Evolutionary conservation across 2,329 filamentous ascomycete genomes (phyloP).

Genomic region (Calonectria pteridis): DNA sequence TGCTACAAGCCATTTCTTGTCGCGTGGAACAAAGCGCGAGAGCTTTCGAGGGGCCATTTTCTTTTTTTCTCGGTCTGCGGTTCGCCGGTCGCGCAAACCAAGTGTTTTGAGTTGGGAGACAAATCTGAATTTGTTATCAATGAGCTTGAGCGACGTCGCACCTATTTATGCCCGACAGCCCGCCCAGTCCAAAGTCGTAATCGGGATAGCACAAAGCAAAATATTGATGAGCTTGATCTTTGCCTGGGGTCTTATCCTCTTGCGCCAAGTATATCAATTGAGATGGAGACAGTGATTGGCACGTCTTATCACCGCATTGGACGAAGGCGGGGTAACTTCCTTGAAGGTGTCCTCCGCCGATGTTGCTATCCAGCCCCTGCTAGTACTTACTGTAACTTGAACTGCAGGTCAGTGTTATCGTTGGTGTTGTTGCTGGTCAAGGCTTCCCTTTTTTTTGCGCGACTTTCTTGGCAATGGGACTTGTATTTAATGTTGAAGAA

Average conservation of each 20-base stretch:
- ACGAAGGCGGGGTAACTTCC: not conserved
- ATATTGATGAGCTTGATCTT: not conserved
- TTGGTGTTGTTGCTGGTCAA: not conserved
- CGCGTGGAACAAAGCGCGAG: conserved; percentile 11
- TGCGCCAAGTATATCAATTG: not conserved
- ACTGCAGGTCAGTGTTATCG: not conserved
- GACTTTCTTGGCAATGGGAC: not conserved
- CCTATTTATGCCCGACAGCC: not conserved
- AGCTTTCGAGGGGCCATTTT: conserved; percentile 5
- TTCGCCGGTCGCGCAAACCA: not conserved
- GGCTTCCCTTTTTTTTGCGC: not conserved
- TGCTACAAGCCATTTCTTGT: conserved; percentile 24
- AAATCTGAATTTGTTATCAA: not conserved
- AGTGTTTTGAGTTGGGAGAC: not conserved
- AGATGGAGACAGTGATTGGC: not conserved
- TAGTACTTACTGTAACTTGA: too few relatives aligned
- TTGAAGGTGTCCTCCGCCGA: not conserved
- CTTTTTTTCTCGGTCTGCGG: not conserved
- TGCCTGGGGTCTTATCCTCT: not conserved
- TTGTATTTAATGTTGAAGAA: not conserved
- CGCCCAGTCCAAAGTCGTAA: not conserved
- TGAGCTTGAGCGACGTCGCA: not conserved
- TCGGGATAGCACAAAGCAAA: not conserved
- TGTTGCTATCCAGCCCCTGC: not conserved
- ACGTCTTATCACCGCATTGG: not conserved